Evolutionary conservation across 164 flowering plant genomes (phyloP), one percentile per base, ranked within the genome.

Genomic region (Chloranthus sessilifolius): DNA sequence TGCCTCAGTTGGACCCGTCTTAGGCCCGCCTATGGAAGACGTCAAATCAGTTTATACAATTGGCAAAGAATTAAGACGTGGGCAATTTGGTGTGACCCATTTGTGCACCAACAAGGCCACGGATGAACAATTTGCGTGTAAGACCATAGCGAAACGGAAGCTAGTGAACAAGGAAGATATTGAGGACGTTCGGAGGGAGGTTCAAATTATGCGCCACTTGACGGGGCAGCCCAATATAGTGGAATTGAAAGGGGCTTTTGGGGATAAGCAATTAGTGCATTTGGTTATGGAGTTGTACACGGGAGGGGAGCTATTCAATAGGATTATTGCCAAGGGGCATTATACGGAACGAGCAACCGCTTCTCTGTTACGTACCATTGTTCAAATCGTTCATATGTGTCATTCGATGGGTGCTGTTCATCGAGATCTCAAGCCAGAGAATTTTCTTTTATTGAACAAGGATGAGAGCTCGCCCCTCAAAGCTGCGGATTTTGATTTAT

Each of bases 271-370:
- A 7, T 73, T 78, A 5, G 95, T 85, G 14, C 80, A 83, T 66
- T 41, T 86, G 72, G 84, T 83, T 3, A 82, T 85, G 95, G 94
- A 84, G 67, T 52, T 84, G 52, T 84, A 88, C n/a, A 82, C 82
- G 0, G 88, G 88, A 9, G 94, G 95, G 5, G 90, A 85, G 69
- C 75, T 85, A 1, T 83, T 83, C 28, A 85, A 83, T 48, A 57
- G 82, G 23, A 83, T 83, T 26, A 79, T 81, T 5, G 74, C 83
- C 0, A 81, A 77, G 50, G 88, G 92, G 1, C 88, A 79, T 68
- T 83, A 66, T 55, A 73, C 83, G 0, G 92, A 81, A 44, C 67
- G 77, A 0, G 85, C 77, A 0, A 88, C 92, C 1, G 88, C 88
- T 1, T 66, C 78, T 0, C 42, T 83, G 72, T 31, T 79, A 19